Conservation (phyloP, 2,329 filamentous ascomycete genomes). For the Biscogniauxia marginata region DNA sequence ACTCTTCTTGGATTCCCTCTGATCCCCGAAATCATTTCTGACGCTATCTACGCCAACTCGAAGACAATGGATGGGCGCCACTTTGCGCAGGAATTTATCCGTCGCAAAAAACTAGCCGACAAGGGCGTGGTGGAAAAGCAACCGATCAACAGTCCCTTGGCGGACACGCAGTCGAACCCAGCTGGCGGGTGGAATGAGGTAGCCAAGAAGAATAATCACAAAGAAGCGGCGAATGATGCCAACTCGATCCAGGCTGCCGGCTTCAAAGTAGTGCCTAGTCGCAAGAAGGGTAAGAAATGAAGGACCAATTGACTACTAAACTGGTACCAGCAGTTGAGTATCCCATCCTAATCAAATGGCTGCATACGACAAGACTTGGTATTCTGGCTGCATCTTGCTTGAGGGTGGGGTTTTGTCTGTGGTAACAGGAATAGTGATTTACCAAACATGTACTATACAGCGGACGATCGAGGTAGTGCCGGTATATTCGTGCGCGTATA, state of each 20-base stretch:
- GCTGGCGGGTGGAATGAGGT: slow-evolving; percentile 87
- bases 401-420: no score
- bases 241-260: slow-evolving; percentile 52
- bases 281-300: slow-evolving; percentile 86
- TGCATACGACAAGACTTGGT: no score
- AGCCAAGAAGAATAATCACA: slow-evolving; percentile 79
- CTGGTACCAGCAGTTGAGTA: not conserved
- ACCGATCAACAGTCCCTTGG: slow-evolving; percentile 48
- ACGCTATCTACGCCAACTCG: slow-evolving; percentile 83
- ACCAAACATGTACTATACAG: no score
- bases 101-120: slow-evolving; percentile 88
- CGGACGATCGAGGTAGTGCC: no score
- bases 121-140: slow-evolving; percentile 83
- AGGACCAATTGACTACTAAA: not conserved
- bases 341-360: no score
- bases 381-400: not conserved
- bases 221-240: slow-evolving; percentile 46
- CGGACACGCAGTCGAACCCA: slow-evolving; percentile 43
- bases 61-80: slow-evolving; percentile 89
- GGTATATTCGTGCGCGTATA: no score
- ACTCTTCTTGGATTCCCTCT: slow-evolving; percentile 73
- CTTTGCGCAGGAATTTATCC: slow-evolving; percentile 92
- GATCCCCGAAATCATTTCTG: slow-evolving; percentile 79
- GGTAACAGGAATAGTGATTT: no score
- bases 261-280: slow-evolving; percentile 88